Evolutionary conservation across 306 rosid species (phyloP).

Genomic region (Ochetophila trinervis): DNA sequence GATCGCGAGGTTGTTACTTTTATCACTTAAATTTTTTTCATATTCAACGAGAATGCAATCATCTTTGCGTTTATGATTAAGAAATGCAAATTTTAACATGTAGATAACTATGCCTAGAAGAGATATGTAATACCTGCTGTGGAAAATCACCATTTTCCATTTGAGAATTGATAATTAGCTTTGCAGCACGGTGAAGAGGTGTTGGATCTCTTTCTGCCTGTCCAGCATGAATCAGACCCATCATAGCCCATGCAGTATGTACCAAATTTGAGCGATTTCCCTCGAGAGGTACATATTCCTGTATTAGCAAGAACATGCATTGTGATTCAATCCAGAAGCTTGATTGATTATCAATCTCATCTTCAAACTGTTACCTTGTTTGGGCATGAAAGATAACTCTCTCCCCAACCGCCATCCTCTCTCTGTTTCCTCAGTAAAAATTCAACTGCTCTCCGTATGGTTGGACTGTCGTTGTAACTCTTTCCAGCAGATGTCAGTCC

Average conservation of each 20-base stretch:
- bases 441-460: slow-evolving; percentile 45
- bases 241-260: slow-evolving; percentile 70
- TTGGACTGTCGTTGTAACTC: slow-evolving; percentile 36
- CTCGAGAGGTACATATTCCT: slow-evolving; percentile 52
- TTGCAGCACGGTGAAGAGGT: slow-evolving; percentile 62
- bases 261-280: slow-evolving; percentile 54
- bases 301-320: background rate
- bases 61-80: too few species aligned
- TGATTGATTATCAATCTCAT: background rate
- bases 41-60: too few species aligned
- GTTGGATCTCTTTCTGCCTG: slow-evolving; percentile 53
- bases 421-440: slow-evolving; percentile 49
- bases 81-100: too few species aligned
- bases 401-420: slow-evolving; percentile 77
- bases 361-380: slow-evolving; percentile 29
- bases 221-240: slow-evolving; percentile 57
- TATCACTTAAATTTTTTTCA: too few species aligned
- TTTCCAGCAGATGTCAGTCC: slow-evolving; percentile 57
- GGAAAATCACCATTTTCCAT: slow-evolving; percentile 66
- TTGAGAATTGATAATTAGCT: slow-evolving; percentile 53
- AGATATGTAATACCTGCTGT: slow-evolving; percentile 38
- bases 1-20: too few species aligned
- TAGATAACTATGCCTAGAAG: background rate
- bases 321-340: background rate
- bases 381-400: slow-evolving; percentile 56